A percentile compares a stretch with the other conserved stretches of the same genome.
phyloP scores from a whole-genome alignment of 78 protist genomes.

The Trichosphaerium sp. region DNA sequence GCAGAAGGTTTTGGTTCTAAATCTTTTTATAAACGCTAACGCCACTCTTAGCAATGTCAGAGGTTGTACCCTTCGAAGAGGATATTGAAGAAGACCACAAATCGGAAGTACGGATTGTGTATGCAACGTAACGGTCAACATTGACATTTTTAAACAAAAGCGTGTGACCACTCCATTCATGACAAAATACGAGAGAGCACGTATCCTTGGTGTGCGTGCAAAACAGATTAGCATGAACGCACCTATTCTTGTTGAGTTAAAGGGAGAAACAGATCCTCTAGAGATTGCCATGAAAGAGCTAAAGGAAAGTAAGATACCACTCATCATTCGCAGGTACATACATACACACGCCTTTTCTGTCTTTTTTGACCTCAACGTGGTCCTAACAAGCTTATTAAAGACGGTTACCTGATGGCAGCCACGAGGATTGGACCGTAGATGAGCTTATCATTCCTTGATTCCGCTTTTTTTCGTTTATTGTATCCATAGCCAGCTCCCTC shows the following conservation, averaged over 20 bases:
- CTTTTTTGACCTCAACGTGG: background rate
- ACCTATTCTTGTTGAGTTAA: constrained; percentile 83
- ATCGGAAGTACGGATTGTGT: no score
- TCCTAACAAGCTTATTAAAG: constrained; percentile 9
- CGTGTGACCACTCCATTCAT: constrained; percentile 75
- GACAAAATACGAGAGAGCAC: constrained; percentile 89
- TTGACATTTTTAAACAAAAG: no score
- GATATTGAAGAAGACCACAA: no score
- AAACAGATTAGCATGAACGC: constrained; percentile 86
- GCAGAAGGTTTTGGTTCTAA: no score
- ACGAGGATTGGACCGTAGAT: constrained; percentile 68
- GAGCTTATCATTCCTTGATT: constrained; percentile 24
- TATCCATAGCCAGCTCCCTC: no score
- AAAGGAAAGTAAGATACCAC: constrained; percentile 72
- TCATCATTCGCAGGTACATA: constrained; percentile 72
- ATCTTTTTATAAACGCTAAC: no score
- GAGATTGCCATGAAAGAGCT: constrained; percentile 84
- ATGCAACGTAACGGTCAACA: no score
- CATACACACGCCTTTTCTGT: background rate
- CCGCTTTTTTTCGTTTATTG: no score
- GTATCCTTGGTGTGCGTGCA: constrained; percentile 88
- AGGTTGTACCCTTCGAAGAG: no score
- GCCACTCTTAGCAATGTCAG: no score
- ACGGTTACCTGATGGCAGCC: constrained; percentile 71
- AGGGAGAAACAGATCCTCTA: constrained; percentile 89